Percentiles rank a stretch among this genome's conserved stretches.
phyloP scores from a whole-genome alignment of 202 grass and related monocot species.

The Digitaria exilis region DNA sequence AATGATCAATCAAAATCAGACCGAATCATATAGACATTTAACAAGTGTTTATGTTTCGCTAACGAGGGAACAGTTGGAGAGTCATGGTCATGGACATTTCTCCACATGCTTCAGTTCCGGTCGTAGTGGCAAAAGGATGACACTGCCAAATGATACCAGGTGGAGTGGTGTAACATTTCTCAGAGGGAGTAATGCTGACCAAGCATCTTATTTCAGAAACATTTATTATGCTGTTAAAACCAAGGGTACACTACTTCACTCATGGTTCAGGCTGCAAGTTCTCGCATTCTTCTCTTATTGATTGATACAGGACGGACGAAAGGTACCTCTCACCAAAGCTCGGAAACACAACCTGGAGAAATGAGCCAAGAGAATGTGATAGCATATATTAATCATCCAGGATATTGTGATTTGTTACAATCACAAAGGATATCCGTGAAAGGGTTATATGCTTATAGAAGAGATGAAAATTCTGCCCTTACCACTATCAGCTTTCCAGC shows the following conservation, averaged over 20 bases:
- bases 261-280: slow-evolving; percentile 78
- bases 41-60: not conserved
- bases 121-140: not conserved
- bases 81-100: not conserved
- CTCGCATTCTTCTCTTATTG: slow-evolving; percentile 74
- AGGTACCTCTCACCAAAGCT: slow-evolving; percentile 92
- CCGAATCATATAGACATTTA: not conserved
- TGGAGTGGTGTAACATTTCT: not conserved
- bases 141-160: not conserved
- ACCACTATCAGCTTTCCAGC: slow-evolving; percentile 87
- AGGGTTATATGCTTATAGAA: slow-evolving; percentile 4
- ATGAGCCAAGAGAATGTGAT: slow-evolving; percentile 26
- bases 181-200: not conserved
- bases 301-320: slow-evolving; percentile 67
- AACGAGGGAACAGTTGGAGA: not conserved
- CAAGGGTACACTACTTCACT: slow-evolving; percentile 4
- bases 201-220: slow-evolving; percentile 22
- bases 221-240: slow-evolving; percentile 13
- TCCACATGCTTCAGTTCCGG: not conserved
- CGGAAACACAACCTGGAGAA: slow-evolving; percentile 69
- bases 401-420: not conserved
- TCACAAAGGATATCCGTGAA: not conserved
- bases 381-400: not conserved
- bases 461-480: slow-evolving; percentile 19
- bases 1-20: not conserved